These are phyloP conservation scores for Chlamydomonas incerta DNA, from an alignment of 139 green algal species.

Conservation along the genomic window DNA sequence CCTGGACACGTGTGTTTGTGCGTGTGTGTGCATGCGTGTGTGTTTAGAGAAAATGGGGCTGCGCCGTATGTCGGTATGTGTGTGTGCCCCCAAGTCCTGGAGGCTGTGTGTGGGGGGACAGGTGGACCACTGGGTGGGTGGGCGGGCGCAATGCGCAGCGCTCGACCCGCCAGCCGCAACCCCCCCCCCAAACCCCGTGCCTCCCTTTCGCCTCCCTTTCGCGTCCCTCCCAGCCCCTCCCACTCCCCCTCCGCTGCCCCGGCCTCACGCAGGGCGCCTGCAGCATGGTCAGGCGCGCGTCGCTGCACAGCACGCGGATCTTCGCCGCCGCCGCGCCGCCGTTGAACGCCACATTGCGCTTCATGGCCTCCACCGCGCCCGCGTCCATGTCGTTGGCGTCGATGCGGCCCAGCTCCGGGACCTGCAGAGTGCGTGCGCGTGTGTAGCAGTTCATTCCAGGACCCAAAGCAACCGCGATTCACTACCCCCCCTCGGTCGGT, in stretches of 20 bases:
- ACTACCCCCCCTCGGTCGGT: no score
- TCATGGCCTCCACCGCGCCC: slow-evolving; percentile 76
- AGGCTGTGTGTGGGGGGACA: no score
- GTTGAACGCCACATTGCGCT: slow-evolving; percentile 88
- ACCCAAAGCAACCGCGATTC: no score
- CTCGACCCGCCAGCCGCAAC: background rate
- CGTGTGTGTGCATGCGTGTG: no score
- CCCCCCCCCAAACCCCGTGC: background rate
- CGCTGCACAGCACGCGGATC: slow-evolving; percentile 68
- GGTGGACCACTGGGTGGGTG: no score
- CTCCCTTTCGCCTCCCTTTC: background rate
- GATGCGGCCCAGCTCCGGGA: slow-evolving; percentile 75
- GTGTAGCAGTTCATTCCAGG: no score
- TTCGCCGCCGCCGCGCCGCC: slow-evolving; percentile 57
- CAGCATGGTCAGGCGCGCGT: slow-evolving; percentile 92
- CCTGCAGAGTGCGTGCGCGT: slow-evolving; percentile 37
- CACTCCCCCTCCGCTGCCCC: no score
- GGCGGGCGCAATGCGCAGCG: no score
- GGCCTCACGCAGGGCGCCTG: slow-evolving; percentile 58
- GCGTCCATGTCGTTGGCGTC: slow-evolving; percentile 92
- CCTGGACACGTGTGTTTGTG: slow-evolving; percentile 19
- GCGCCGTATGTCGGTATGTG: no score
- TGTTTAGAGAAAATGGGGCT: no score
- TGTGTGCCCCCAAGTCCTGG: no score
- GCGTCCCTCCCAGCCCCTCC: no score